Evolutionary conservation across 208 protist genomes (phyloP), one percentile per base, ranked within the genome.

Genomic region (Acanthamoeba royreba): DNA sequence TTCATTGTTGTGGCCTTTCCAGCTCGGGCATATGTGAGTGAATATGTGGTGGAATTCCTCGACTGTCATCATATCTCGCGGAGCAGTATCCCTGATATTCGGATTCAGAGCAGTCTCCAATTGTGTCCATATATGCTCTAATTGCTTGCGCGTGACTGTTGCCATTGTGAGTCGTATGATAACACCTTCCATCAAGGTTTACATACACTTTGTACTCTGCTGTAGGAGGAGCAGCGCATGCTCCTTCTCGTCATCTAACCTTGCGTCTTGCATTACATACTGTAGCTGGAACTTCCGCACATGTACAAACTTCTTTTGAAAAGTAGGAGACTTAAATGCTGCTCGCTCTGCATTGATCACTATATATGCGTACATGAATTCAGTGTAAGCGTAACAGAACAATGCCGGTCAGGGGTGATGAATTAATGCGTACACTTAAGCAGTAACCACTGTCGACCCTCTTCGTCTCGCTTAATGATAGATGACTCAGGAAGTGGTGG

Each of bases 211-310:
- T 15, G 72, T 83, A 28, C 22, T 7, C 4, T 83, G 72, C 72
- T 35, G 72, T 9, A 83, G 72, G 4, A 83, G 42, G 43, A 83
- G 72, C 3, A 83, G 40, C 11, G n/a, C 35, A 45, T 83, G 72
- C 42, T 83, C 72, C 43, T 45, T 7, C 13, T 83, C 72, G 25
- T 52, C n/a, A 5, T 15, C 0, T n/a, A 83, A 45, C 42, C 35
- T 83, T 38, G 72, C 25, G 42, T 31, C 72, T 45, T 83, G 72
- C 13, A 83, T 9, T 17, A 83, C 31, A 28, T 83, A 83, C 72
- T 83, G 72, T 25, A 83, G 42, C 43, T 83, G 72, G 72, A 83
- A 83, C 72, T 83, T 83, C 13, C 72, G 7, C 72, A 83, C 72
- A 28, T 83, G 46, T 9, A 45, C 28, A 28, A 83, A 83, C 72